These are phyloP conservation scores for Candida sanyaensis DNA, from an alignment of 1,139 yeast genomes.

Conservation along the genomic window DNA sequence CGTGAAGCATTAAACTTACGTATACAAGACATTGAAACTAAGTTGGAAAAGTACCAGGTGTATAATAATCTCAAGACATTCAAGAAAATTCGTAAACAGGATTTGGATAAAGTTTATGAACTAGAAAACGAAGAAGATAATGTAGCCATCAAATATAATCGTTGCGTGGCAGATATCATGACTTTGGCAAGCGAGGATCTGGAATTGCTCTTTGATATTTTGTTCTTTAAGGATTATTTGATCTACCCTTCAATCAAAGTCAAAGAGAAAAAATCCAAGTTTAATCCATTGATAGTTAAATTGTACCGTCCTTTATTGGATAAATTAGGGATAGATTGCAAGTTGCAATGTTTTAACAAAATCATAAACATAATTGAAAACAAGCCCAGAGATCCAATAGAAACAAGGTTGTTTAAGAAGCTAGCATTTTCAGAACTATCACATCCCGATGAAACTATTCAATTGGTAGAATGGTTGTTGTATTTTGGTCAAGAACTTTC, in stretches of 20 bases:
- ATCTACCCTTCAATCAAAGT: conserved; percentile 27
- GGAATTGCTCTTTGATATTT: conserved; percentile 15
- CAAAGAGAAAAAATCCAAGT: conserved; percentile 22
- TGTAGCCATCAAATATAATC: conserved; percentile 24
- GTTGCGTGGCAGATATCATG: conserved; percentile 26
- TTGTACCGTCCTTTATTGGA: conserved; percentile 36
- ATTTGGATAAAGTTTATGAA: conserved; percentile 38
- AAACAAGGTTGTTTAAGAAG: conserved; percentile 7
- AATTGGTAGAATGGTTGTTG: conserved; percentile 22
- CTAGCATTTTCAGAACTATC: conserved; percentile 6
- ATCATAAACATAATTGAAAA: conserved; percentile 4
- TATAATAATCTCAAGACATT: conserved; percentile 26
- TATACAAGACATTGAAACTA: background rate
- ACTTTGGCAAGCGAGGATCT: conserved; percentile 7
- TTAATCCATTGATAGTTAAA: conserved; percentile 30
- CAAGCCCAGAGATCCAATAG: background rate
- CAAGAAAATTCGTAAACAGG: conserved; percentile 47
- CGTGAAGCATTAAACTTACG: conserved; percentile 5
- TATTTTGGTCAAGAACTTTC: conserved; percentile 4
- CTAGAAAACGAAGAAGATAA: conserved; percentile 38
- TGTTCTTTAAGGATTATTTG: conserved; percentile 28
- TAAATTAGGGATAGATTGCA: conserved; percentile 27
- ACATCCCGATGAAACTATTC: conserved; percentile 13
- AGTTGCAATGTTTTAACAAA: conserved; percentile 16
- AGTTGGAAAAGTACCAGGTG: conserved; percentile 9